Conservation (phyloP, 768 basidiomycete genomes). For the Russula ochroleuca region DNA sequence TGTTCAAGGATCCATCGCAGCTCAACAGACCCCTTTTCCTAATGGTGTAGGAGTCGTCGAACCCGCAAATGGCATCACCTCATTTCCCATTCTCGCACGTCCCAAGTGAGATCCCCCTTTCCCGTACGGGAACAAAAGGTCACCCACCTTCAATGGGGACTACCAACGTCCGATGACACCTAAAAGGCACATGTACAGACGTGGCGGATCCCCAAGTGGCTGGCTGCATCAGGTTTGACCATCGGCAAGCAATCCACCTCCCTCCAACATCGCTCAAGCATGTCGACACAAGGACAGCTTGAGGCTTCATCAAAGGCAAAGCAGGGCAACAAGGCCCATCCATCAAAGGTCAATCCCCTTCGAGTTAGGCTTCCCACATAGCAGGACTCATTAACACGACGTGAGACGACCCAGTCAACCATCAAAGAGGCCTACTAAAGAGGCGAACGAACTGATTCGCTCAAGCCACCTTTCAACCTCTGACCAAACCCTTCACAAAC, state of each 20-base stretch:
- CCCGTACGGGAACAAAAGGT: slow-evolving; percentile 31
- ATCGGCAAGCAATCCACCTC: slow-evolving; percentile 40
- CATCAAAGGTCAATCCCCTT: slow-evolving; percentile 22
- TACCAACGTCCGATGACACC: slow-evolving; percentile 2
- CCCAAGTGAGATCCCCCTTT: slow-evolving; percentile 37
- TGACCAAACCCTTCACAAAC: too few species aligned
- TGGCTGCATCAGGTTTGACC: slow-evolving; percentile 36
- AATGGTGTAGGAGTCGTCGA: slow-evolving; percentile 15
- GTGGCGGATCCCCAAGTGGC: slow-evolving; percentile 35
- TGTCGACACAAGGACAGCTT: slow-evolving; percentile 27
- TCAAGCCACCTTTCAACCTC: slow-evolving; percentile 15
- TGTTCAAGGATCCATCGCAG: background rate
- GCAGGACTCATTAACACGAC: slow-evolving; percentile 13
- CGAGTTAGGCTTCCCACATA: slow-evolving; percentile 25
- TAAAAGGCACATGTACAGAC: background rate
- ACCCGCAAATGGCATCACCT: slow-evolving; percentile 37
- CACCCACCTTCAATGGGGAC: slow-evolving; percentile 32
- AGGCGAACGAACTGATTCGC: background rate
- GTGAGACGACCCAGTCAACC: slow-evolving; percentile 11
- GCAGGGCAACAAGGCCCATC: background rate
- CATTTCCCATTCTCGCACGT: slow-evolving; percentile 47
- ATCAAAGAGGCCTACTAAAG: slow-evolving; percentile 14
- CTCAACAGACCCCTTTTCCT: slow-evolving; percentile 2
- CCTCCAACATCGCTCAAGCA: slow-evolving; percentile 29
- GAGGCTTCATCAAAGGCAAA: slow-evolving; percentile 22